phyloP scores from a whole-genome alignment of 805 yeast genomes.

The Kuraishia ogatae region DNA sequence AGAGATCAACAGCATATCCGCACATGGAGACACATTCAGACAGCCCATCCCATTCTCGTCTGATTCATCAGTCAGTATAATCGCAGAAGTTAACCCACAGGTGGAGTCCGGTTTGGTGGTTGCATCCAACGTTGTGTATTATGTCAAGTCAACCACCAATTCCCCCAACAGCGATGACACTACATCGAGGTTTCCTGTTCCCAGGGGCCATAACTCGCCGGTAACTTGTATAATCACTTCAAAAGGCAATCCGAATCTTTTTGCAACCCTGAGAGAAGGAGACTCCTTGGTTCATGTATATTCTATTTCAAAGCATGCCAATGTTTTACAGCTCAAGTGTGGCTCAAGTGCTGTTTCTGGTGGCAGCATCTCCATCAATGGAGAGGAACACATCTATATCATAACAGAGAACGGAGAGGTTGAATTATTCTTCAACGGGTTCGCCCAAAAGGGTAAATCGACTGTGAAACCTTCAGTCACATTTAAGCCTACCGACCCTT shows the following conservation, averaged over 20 bases:
- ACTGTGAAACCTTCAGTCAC: conserved; percentile 7
- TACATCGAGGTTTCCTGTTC: background rate
- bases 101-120: background rate
- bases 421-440: conserved; percentile 17
- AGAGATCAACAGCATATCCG: conserved; percentile 1
- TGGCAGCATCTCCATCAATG: background rate
- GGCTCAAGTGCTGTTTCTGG: background rate
- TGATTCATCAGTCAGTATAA: background rate
- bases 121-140: background rate
- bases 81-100: background rate
- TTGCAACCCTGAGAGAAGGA: background rate
- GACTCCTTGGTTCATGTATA: background rate
- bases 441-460: conserved; percentile 13
- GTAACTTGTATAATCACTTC: background rate
- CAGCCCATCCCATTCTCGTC: background rate
- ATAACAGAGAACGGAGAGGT: conserved; percentile 11
- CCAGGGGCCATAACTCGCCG: background rate
- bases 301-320: background rate
- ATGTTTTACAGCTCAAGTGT: background rate
- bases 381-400: background rate
- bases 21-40: background rate
- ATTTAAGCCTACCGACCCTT: conserved; percentile 8
- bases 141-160: background rate
- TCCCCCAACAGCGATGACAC: background rate
- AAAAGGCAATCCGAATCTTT: background rate